Conservation (phyloP, 768 basidiomycete species). For the Kwoniella sp. region DNA sequence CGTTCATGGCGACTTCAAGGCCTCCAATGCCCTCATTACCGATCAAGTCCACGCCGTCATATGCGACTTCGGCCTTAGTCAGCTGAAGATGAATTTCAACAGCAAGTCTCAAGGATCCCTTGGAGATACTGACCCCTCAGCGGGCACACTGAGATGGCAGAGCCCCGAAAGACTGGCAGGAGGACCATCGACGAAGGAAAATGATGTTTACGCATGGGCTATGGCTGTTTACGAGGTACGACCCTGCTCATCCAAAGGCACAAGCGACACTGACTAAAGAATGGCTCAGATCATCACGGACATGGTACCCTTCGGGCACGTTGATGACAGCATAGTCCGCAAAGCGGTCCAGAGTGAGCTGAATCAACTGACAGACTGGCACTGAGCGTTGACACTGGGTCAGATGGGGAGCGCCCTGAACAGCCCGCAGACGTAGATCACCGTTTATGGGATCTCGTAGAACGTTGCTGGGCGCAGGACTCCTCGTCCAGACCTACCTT, state of each 20-base stretch:
- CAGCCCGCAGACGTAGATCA: conserved; percentile 14
- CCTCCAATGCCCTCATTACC: conserved; percentile 71
- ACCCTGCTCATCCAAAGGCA: conserved; percentile 56
- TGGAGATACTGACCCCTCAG: conserved; percentile 42
- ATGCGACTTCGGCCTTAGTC: conserved; percentile 77
- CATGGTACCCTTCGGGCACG: conserved; percentile 25
- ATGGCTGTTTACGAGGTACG: conserved; percentile 63
- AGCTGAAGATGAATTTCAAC: conserved; percentile 69
- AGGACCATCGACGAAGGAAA: conserved; percentile 55
- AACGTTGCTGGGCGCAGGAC: conserved; percentile 27
- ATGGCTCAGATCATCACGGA: conserved; percentile 14
- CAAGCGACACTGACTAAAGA: conserved; percentile 52
- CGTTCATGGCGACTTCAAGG: conserved; percentile 78
- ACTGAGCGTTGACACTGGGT: background rate
- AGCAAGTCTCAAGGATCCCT: conserved; percentile 57
- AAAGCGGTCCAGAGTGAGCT: conserved; percentile 50
- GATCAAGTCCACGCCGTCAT: conserved; percentile 65
- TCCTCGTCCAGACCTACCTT: conserved; percentile 27
- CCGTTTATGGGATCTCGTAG: conserved; percentile 21
- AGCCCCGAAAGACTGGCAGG: conserved; percentile 65
- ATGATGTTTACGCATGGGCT: conserved; percentile 68
- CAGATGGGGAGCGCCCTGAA: conserved; percentile 22
- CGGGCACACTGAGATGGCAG: conserved; percentile 67
- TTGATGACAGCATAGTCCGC: conserved; percentile 51
- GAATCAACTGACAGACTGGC: background rate